Evolutionary conservation across 495 filamentous ascomycete species (phyloP).

Genomic region (Xylaria telfairii): DNA sequence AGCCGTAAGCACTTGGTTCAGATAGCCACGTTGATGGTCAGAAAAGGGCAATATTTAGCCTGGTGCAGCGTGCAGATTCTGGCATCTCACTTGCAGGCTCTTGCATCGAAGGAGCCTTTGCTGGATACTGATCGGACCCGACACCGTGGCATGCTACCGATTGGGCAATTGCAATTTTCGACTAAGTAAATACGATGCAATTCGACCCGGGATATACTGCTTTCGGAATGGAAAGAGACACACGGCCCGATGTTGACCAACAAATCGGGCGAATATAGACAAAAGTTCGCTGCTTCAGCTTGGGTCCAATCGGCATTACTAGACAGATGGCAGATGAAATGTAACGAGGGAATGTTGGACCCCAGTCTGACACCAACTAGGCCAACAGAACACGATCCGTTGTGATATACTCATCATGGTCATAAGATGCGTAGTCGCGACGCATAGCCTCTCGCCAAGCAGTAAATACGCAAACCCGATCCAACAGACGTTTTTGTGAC

Average conservation of each 20-base stretch:
- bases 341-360: not conserved
- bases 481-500: not conserved
- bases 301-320: not conserved
- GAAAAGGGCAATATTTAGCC: not conserved
- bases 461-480: not conserved
- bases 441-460: not conserved
- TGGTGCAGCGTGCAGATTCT: constrained; percentile 11
- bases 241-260: not conserved
- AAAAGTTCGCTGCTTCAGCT: not conserved
- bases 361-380: not conserved
- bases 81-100: constrained; percentile 24
- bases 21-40: not conserved
- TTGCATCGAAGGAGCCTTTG: constrained; percentile 12
- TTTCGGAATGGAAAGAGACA: not conserved
- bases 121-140: constrained; percentile 20
- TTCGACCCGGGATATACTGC: not conserved
- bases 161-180: constrained; percentile 8
- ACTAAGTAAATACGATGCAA: not conserved
- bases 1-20: constrained; percentile 7
- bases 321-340: not conserved
- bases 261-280: not conserved
- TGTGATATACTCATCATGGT: not conserved
- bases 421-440: not conserved
- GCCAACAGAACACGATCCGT: not conserved
- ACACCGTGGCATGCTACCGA: constrained; percentile 21